Conservation (phyloP, 176 grass and related monocot species). For the Elaeis guineensis region DNA sequence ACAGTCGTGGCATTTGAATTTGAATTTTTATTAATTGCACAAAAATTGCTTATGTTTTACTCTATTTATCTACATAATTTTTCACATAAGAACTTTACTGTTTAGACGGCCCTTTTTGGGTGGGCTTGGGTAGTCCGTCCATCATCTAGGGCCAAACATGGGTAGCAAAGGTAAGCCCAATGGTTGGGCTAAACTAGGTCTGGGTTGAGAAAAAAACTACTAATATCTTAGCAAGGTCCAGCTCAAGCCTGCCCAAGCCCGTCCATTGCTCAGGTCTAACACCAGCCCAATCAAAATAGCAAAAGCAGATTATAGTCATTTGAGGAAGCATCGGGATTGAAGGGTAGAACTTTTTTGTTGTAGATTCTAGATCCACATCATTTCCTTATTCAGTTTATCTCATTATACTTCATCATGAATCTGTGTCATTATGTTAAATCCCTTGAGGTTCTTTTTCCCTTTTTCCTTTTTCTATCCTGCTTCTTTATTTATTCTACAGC, state of each 20-base stretch:
- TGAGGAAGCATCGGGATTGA: constrained; percentile 18
- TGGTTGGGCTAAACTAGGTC: no score
- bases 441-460: background rate
- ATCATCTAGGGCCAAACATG: no score
- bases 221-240: no score
- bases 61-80: no score
- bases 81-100: no score
- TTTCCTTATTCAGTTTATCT: no score
- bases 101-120: fast-evolving
- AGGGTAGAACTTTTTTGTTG: constrained; percentile 21
- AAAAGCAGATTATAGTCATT: constrained; percentile 10
- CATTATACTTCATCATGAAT: background rate
- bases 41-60: no score
- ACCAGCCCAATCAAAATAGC: constrained; percentile 30
- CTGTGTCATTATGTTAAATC: background rate
- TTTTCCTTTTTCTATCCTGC: background rate
- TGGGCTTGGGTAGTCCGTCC: fast-evolving
- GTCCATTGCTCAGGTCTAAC: no score
- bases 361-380: constrained; percentile 5
- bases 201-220: no score
- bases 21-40: no score
- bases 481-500: background rate
- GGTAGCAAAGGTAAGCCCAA: fast-evolving
- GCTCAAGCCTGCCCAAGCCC: no score
- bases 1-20: no score